Evolutionary conservation across 2,329 filamentous ascomycete genomes (phyloP), one percentile per base, ranked within the genome.

Genomic region (Cytospora piceae): DNA sequence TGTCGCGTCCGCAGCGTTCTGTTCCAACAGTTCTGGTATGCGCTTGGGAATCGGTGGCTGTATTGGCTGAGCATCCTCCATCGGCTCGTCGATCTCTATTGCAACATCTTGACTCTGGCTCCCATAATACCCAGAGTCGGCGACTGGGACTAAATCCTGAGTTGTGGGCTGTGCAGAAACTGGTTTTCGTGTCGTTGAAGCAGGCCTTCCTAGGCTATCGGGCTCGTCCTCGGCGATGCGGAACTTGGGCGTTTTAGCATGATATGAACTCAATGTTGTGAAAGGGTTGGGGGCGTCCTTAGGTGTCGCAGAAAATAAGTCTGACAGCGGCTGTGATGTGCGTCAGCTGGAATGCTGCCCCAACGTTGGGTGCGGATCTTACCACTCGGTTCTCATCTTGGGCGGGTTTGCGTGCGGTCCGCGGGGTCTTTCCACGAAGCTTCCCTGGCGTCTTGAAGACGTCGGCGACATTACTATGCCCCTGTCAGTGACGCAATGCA

Each of bases 361-460:
- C 46, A 34, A 39, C 8, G 11, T n/a, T 46, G 49, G 55, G 22
- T 29, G 7, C 29, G 12, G 9, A 6, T 58, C 87, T 78, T 81
- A 92, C 90, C 69, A 87, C 85, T 72, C 91, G 85, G 37, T 82
- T 77, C 74, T 90, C 88, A 31, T 78, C 76, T 12, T 80, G 78
- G 72, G 84, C 83, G 58, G 77, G 78, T 74, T 90, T 93, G 64
- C 88, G 85, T 39, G 81, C 81, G 22, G 91, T 93, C 68, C 90
- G 85, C 52, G 92, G 91, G 32, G 91, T 94, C 80, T 93, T 94
- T 63, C 90, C 91, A 70, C 91, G 88, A 75, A 95, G 79, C 75
- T 93, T 94, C 64, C 91, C 91, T 4, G 92, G 92, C 46, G 92
- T 95, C 75, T 98, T 99, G 82, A 98, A 97, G n/a, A 96, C 89